These are phyloP conservation scores for Penicillium thymicola DNA, from an alignment of 2,329 filamentous ascomycete species.

Conservation along the genomic window DNA sequence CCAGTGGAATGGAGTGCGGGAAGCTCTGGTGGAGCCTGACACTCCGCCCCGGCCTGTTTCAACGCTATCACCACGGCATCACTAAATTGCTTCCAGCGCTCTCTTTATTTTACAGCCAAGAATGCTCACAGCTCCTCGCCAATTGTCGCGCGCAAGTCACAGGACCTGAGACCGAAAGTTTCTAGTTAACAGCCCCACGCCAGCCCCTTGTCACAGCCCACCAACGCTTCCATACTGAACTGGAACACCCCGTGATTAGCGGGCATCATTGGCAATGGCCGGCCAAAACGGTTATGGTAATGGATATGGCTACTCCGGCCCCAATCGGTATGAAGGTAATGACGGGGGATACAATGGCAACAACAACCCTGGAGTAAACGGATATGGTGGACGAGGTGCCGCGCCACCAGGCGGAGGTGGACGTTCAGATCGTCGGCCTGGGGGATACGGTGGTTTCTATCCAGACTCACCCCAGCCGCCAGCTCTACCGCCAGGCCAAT, in stretches of 20 bases:
- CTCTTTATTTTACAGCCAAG: constrained; percentile 10
- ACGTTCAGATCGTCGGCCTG: constrained; percentile 37
- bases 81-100: neutral
- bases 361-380: constrained; percentile 32
- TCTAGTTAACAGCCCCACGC: constrained; percentile 9
- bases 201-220: constrained; percentile 17
- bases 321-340: constrained; percentile 34
- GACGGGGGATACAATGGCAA: constrained; percentile 34
- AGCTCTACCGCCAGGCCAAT: constrained; percentile 26
- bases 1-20: constrained; percentile 17
- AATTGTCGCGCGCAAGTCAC: constrained; percentile 18
- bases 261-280: constrained; percentile 31
- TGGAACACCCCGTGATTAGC: constrained; percentile 6
- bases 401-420: constrained; percentile 18
- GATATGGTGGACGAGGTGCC: constrained; percentile 27
- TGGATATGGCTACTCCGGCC: constrained; percentile 38
- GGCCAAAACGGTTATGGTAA: constrained; percentile 36
- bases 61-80: constrained; percentile 6
- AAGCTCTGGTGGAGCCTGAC: constrained; percentile 25
- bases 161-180: constrained; percentile 12
- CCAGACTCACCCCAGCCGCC: constrained; percentile 30
- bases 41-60: constrained; percentile 9
- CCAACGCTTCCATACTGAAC: constrained; percentile 6
- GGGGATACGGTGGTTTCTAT: constrained; percentile 46
- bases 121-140: constrained; percentile 24